A percentile compares a stretch with the other conserved stretches of the same genome.
Evolutionary conservation across 208 protist genomes (phyloP).

Genomic region (Crithidia bombi): DNA sequence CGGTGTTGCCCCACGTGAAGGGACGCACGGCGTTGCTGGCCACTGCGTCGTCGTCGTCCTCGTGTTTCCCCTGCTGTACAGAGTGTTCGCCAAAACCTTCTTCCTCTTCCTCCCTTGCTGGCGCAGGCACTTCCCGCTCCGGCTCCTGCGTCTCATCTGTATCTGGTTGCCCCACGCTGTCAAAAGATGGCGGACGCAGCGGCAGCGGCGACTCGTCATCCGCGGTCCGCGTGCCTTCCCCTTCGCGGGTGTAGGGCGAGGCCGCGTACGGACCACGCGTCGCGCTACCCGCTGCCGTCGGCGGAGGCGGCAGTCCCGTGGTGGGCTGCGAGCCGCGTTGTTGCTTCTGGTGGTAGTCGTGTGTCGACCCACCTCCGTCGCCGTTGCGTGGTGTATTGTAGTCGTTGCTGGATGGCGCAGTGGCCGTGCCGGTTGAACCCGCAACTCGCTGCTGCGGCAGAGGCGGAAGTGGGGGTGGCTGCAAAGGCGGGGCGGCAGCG

Average conservation of each 20-base stretch:
- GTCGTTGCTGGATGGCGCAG: background rate
- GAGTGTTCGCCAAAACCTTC: background rate
- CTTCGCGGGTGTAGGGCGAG: conserved; percentile 29
- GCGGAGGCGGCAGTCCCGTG: background rate
- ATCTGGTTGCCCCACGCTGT: conserved; percentile 16
- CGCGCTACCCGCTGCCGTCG: background rate
- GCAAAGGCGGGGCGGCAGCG: background rate
- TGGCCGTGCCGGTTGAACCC: background rate
- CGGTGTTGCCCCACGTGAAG: background rate
- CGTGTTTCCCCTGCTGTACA: background rate
- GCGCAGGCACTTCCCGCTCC: background rate
- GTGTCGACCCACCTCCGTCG: background rate
- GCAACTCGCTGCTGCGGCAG: background rate
- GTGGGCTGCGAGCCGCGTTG: conserved; percentile 3
- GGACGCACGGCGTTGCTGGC: background rate
- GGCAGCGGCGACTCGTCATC: conserved; percentile 31
- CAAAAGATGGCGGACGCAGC: conserved; percentile 24
- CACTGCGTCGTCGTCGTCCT: background rate
- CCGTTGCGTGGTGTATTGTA: conserved; percentile 5
- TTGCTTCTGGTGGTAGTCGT: background rate
- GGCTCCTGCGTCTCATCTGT: conserved; percentile 6
- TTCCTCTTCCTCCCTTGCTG: background rate
- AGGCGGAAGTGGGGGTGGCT: conserved; percentile 8
- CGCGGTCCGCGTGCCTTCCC: conserved; percentile 3
- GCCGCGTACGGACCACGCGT: conserved; percentile 26